These are phyloP conservation scores for Silene uniflora DNA, from an alignment of 148 eudicot species.

Conservation along the genomic window DNA sequence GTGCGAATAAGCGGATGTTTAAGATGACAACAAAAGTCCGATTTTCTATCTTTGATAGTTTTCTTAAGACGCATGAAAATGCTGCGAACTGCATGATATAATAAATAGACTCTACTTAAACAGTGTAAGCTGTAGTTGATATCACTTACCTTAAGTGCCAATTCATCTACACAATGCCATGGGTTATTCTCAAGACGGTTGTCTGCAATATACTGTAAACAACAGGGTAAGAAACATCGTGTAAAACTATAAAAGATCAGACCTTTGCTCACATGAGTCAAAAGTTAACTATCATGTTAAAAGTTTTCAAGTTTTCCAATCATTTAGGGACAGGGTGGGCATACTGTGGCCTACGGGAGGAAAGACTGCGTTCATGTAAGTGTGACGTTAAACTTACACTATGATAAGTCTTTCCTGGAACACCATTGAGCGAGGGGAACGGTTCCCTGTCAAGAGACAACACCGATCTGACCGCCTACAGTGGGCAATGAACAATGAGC, in stretches of 20 bases:
- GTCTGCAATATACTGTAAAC: constrained; percentile 87
- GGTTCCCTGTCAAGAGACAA: constrained; percentile 84
- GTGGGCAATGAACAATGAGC: constrained; percentile 11
- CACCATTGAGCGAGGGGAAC: constrained; percentile 72
- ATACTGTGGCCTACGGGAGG: not conserved
- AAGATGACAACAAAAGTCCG: not conserved
- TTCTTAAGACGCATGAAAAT: not conserved
- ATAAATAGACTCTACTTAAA: not conserved
- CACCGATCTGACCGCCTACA: constrained; percentile 70
- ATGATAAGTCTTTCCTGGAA: constrained; percentile 78
- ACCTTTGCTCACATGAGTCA: not conserved
- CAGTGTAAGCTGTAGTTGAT: not conserved
- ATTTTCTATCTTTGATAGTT: not conserved
- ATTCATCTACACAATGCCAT: constrained; percentile 75
- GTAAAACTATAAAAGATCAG: not conserved
- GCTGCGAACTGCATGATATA: not conserved
- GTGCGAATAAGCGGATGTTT: not conserved
- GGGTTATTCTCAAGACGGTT: constrained; percentile 66
- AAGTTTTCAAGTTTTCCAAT: not conserved
- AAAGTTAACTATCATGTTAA: not conserved
- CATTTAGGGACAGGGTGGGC: not conserved
- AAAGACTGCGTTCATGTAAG: not conserved
- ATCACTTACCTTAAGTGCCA: constrained; percentile 72
- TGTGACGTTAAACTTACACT: constrained; percentile 90
- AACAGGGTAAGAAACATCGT: not conserved